Conservation (phyloP, 2,329 filamentous ascomycete species). For the Sphaceloma murrayae region DNA sequence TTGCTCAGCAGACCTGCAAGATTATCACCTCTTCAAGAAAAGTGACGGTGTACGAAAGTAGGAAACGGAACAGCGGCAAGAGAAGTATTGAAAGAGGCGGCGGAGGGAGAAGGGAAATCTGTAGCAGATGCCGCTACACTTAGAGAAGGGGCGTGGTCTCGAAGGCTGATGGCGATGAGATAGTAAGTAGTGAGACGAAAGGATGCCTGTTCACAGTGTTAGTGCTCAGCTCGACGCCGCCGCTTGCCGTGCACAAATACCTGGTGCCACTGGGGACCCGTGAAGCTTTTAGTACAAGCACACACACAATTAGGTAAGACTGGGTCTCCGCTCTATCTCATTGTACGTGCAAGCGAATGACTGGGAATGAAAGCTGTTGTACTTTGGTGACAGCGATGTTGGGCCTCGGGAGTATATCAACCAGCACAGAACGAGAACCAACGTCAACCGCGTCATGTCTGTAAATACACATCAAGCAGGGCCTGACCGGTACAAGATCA, state of each 20-base stretch:
- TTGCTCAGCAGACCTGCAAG: too few relatives aligned
- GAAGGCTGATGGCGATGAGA: too few relatives aligned
- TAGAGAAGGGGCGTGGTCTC: not conserved
- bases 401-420: not conserved
- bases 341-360: not conserved
- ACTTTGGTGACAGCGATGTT: constrained; percentile 1
- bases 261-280: too few relatives aligned
- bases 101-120: not conserved
- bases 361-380: not conserved
- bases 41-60: too few relatives aligned
- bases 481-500: too few relatives aligned
- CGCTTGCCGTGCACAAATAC: constrained; percentile 11
- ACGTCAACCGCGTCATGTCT: constrained; percentile 7
- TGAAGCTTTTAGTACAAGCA: too few relatives aligned
- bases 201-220: not conserved
- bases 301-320: too few relatives aligned
- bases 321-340: too few relatives aligned
- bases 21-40: too few relatives aligned
- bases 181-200: too few relatives aligned
- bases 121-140: not conserved
- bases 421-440: not conserved
- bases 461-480: constrained; percentile 13
- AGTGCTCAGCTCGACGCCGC: not conserved
- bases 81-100: not conserved
- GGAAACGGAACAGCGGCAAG: not conserved